Evolutionary conservation across 768 basidiomycete genomes (phyloP), one percentile per base, ranked within the genome.

Genomic region (Filobasidium floriforme): DNA sequence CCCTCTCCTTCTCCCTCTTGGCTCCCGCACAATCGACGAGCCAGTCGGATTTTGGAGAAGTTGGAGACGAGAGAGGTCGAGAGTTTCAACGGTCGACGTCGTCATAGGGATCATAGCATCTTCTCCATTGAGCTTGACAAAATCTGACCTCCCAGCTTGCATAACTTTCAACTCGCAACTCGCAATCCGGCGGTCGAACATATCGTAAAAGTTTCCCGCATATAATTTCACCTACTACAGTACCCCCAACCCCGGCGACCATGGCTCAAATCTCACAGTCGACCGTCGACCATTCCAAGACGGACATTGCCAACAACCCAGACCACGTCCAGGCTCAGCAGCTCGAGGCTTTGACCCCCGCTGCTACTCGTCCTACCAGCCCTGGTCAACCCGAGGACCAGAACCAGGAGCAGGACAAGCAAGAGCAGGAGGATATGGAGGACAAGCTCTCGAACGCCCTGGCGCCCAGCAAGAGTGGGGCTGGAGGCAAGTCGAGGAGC

Each of bases 291-390:
- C 46, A 68, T 44, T 63, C 68, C 12, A 29, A 63, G 14, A 3
- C 43, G 28, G 69, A 72, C 60, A 60, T 69, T 18, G 69, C 54
- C 5, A 37, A 63, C 2, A 66, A 72, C 60, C 72, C 72, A 15
- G 52, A 57, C 15, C 67, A 70, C 66, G 70, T 72, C 37, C 61
- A 41, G 22, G 65, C 69, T 18, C 69, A 72, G 64, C 72, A 66
- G n/a, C 52, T 64, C 44, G 63, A 67, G 44, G 68, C 68, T 0
- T 59, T 72, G 63, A 59, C 67, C n/a, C 69, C 71, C 26, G 41
- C 14, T 32, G 28, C 52, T 2, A 51, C 61, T 26, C 65, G 54
- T 26, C 65, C 61, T n/a, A 32, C 55, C 18, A 46, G 43, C 29
- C 43, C 46, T 1, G 28, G 24, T 28, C 49, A 63, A n/a, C 37